These are phyloP conservation scores for Nicotiana benthamiana DNA, from an alignment of 257 asterid genomes.

Conservation along the genomic window DNA sequence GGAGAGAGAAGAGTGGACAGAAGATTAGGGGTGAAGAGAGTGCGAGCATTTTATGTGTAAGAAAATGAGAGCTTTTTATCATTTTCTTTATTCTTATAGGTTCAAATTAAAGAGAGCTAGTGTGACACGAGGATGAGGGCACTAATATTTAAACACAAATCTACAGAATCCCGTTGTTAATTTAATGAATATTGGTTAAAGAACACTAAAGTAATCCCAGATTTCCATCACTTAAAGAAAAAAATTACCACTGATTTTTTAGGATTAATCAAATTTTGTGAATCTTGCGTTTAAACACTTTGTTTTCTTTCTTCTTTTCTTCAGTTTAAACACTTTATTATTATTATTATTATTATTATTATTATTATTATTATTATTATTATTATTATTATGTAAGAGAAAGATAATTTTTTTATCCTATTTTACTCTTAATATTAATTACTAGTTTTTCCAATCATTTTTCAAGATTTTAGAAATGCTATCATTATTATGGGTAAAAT, in stretches of 20 bases:
- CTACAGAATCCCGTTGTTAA: background rate
- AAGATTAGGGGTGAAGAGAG: background rate
- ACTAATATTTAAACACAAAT: background rate
- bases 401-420: too few species aligned
- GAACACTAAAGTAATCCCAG: background rate
- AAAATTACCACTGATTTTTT: background rate
- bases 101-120: background rate
- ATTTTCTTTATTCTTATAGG: conserved; percentile 9
- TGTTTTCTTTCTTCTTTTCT: too few species aligned
- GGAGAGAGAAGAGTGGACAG: too few species aligned
- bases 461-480: too few species aligned
- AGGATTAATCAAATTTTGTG: background rate
- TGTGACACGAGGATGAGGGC: background rate
- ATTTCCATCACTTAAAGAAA: background rate
- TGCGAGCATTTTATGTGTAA: background rate
- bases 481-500: too few species aligned
- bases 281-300: too few species aligned
- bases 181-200: background rate
- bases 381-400: too few species aligned
- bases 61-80: conserved; percentile 2
- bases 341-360: too few species aligned
- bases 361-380: too few species aligned
- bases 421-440: too few species aligned
- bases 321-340: too few species aligned
- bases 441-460: too few species aligned